Evolutionary conservation across 768 basidiomycete species (phyloP).

Genomic region (Daedalea quercina): DNA sequence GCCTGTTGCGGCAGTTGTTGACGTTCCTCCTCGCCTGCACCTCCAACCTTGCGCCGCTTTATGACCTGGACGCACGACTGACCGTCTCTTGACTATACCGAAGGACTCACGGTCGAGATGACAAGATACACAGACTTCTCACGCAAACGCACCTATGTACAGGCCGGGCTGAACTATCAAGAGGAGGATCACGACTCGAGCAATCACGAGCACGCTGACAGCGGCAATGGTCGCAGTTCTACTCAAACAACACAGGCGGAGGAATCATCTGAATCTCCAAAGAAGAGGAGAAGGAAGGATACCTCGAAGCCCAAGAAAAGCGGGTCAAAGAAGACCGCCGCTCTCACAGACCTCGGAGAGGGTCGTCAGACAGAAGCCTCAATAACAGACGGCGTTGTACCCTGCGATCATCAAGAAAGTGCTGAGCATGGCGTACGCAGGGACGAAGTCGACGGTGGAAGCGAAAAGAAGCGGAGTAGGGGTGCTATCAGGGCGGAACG

Average conservation of each 20-base stretch:
- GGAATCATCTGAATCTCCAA: neutral
- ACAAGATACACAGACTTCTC: slow-evolving; percentile 71
- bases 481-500: slow-evolving; percentile 13
- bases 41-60: too few relatives aligned
- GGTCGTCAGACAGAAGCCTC: too few relatives aligned
- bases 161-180: slow-evolving; percentile 45
- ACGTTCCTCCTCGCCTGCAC: too few relatives aligned
- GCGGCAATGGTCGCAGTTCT: neutral
- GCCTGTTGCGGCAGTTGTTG: too few relatives aligned
- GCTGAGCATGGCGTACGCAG: neutral
- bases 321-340: too few relatives aligned
- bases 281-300: slow-evolving; percentile 6
- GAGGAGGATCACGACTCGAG: neutral
- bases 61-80: too few relatives aligned
- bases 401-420: too few relatives aligned
- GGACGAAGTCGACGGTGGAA: neutral
- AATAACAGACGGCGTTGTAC: too few relatives aligned
- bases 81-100: too few relatives aligned
- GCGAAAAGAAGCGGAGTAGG: slow-evolving; percentile 12
- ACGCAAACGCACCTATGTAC: slow-evolving; percentile 64
- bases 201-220: too few relatives aligned
- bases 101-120: too few relatives aligned
- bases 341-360: too few relatives aligned
- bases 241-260: neutral
- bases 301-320: neutral